phyloP scores from a whole-genome alignment of 1,139 yeast species.

The Kurtzmaniella natalensis region DNA sequence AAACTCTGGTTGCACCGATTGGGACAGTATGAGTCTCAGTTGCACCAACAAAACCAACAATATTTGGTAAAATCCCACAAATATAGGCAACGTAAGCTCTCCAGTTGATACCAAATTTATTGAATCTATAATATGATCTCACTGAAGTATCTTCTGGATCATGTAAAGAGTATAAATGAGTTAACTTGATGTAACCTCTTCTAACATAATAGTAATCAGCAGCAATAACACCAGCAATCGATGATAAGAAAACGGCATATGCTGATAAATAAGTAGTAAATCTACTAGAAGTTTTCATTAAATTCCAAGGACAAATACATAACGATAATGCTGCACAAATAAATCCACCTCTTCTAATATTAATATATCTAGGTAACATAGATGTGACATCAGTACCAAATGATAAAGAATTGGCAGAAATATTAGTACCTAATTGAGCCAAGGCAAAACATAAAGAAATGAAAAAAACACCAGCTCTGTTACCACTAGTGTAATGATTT shows the following conservation, averaged over 20 bases:
- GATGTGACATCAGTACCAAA: constrained; percentile 94
- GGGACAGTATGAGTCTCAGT: constrained; percentile 64
- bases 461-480: constrained; percentile 81
- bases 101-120: constrained; percentile 70
- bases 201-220: constrained; percentile 74
- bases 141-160: constrained; percentile 29
- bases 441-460: constrained; percentile 73
- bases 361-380: constrained; percentile 69
- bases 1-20: constrained; percentile 69
- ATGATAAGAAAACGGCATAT: constrained; percentile 78
- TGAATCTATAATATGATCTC: constrained; percentile 53
- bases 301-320: constrained; percentile 85
- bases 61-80: constrained; percentile 74
- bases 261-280: constrained; percentile 85
- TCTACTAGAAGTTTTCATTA: constrained; percentile 65
- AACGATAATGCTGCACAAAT: constrained; percentile 76
- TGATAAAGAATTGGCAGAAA: constrained; percentile 82
- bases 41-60: constrained; percentile 86
- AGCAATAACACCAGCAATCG: constrained; percentile 81
- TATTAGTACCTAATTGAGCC: constrained; percentile 90
- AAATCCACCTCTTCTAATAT: constrained; percentile 77
- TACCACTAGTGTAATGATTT: constrained; percentile 50
- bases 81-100: constrained; percentile 70
- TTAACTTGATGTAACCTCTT: constrained; percentile 64
- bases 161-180: constrained; percentile 52